These are phyloP conservation scores for Chrysoporthe cubensis DNA, from an alignment of 2,329 filamentous ascomycete genomes.

Conservation along the genomic window DNA sequence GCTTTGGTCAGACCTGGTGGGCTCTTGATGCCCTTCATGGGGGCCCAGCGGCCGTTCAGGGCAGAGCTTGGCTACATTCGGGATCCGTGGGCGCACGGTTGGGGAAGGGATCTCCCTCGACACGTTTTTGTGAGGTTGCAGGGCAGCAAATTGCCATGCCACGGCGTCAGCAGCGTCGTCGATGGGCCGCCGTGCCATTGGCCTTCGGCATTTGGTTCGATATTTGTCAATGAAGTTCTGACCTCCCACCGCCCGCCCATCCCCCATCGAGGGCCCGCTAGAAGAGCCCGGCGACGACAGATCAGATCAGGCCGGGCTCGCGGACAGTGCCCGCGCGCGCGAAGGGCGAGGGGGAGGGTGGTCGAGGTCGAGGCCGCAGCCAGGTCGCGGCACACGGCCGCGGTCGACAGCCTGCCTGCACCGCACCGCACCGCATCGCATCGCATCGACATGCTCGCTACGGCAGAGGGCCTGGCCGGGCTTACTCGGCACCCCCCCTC, in stretches of 20 bases:
- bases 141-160: not conserved
- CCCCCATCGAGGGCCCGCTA: no score
- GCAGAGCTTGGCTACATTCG: conserved; percentile 3
- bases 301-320: no score
- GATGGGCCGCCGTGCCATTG: not conserved
- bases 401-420: not conserved
- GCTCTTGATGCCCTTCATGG: not conserved
- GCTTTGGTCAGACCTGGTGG: not conserved
- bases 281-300: not conserved
- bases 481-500: not conserved
- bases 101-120: not conserved
- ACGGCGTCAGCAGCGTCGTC: not conserved
- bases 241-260: not conserved
- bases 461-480: no score
- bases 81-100: not conserved
- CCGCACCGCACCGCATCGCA: no score
- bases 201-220: conserved; percentile 11
- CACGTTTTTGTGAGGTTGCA: not conserved
- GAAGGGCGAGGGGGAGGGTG: no score
- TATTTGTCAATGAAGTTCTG: not conserved
- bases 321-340: no score
- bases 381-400: no score
- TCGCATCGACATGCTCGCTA: no score
- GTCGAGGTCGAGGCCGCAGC: no score
- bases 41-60: not conserved